Conservation (phyloP, 352 stramenopile genomes). For the Globisporangium megalacanthum region DNA sequence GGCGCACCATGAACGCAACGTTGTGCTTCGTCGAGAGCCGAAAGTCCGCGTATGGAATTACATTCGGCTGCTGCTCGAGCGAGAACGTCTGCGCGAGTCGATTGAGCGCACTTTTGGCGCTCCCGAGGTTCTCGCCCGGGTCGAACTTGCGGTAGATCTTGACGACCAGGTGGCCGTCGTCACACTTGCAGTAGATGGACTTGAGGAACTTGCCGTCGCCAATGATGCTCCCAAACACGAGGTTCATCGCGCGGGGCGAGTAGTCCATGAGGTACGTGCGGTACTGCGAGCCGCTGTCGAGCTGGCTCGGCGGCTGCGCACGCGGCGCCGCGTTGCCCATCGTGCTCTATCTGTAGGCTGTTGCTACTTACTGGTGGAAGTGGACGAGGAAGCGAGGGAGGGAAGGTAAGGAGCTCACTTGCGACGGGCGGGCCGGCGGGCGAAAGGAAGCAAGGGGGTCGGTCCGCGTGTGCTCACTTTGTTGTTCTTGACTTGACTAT, state of each 20-base stretch:
- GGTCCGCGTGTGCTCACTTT: no score
- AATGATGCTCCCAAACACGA: slow-evolving; percentile 83
- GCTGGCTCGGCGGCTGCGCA: slow-evolving; percentile 63
- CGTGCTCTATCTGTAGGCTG: not conserved
- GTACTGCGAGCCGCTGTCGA: slow-evolving; percentile 84
- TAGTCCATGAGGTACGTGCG: slow-evolving; percentile 88
- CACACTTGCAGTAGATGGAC: slow-evolving; percentile 83
- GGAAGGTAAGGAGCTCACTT: no score
- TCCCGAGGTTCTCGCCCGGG: slow-evolving; percentile 54
- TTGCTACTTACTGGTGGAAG: not conserved
- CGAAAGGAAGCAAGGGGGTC: no score
- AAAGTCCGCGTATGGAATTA: slow-evolving; percentile 81
- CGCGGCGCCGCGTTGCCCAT: slow-evolving; percentile 85
- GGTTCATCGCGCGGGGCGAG: slow-evolving; percentile 74
- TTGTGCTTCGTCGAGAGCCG: slow-evolving; percentile 73
- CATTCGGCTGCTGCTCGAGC: slow-evolving; percentile 69
- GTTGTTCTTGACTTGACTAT: no score
- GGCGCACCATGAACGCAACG: slow-evolving; percentile 92
- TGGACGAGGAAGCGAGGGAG: no score
- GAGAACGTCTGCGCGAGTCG: slow-evolving; percentile 49
- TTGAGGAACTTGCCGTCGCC: slow-evolving; percentile 89
- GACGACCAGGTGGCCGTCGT: slow-evolving; percentile 78
- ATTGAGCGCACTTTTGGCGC: slow-evolving; percentile 49
- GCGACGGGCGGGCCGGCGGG: no score
- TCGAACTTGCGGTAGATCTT: slow-evolving; percentile 89